These are phyloP conservation scores for Spirogloea muscicola DNA, from an alignment of 139 green algal species.

Conservation along the genomic window DNA sequence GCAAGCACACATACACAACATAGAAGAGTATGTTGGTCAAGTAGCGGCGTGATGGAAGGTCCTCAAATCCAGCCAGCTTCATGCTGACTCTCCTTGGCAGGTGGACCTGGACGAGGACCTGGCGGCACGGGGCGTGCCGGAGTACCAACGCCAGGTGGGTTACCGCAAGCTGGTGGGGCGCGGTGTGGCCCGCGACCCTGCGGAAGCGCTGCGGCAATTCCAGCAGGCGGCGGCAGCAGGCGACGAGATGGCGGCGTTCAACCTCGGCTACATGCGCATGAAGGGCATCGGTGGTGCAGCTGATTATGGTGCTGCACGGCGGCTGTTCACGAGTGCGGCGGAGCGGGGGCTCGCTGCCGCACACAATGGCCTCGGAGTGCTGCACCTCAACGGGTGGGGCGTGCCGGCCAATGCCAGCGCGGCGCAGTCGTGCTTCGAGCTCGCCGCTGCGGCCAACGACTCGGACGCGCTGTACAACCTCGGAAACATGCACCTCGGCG, in stretches of 20 bases:
- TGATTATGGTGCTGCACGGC: conserved; percentile 49
- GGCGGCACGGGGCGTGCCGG: conserved; percentile 14
- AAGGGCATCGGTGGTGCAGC: conserved; percentile 46
- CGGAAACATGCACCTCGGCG: conserved; percentile 32
- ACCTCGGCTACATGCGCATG: conserved; percentile 67
- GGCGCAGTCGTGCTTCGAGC: conserved; percentile 44
- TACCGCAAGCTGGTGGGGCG: conserved; percentile 60
- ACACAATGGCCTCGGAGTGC: conserved; percentile 56
- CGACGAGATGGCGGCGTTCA: conserved; percentile 60
- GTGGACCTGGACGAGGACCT: conserved; percentile 33
- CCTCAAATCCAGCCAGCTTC: no score
- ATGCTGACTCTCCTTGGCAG: no score
- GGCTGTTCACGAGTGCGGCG: conserved; percentile 51
- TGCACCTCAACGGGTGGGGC: conserved; percentile 58
- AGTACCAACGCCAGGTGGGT: conserved; percentile 48
- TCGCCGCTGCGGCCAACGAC: conserved; percentile 35
- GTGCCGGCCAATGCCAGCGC: conserved; percentile 49
- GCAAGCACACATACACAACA: background rate
- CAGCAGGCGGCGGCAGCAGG: conserved; percentile 54
- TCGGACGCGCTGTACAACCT: conserved; percentile 46
- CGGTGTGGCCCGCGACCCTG: conserved; percentile 56
- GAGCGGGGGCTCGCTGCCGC: conserved; percentile 47
- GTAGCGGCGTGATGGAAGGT: no score
- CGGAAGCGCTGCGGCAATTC: conserved; percentile 56
- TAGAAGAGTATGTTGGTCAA: background rate